phyloP scores from a whole-genome alignment of 2,329 filamentous ascomycete genomes.

The Trichoderma sp. region DNA sequence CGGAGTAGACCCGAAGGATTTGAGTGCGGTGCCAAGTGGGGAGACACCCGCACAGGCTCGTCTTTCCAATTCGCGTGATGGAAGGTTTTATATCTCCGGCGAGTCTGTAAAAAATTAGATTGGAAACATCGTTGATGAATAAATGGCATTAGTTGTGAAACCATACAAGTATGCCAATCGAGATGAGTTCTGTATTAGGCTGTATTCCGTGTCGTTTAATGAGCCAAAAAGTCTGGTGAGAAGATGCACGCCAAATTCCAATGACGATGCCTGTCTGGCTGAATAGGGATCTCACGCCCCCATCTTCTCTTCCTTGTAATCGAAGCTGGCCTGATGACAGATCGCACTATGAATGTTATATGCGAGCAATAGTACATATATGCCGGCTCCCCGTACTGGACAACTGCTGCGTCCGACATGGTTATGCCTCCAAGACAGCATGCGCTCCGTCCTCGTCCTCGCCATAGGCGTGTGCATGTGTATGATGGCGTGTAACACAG shows the following conservation, averaged over 20 bases:
- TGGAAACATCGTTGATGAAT: not conserved
- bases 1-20: constrained; percentile 19
- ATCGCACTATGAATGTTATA: constrained; percentile 23
- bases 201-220: not conserved
- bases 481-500: constrained; percentile 5
- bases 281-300: not conserved
- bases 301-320: not conserved
- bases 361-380: not conserved
- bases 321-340: constrained; percentile 19
- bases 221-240: not conserved
- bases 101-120: not conserved
- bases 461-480: not conserved
- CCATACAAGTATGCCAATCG: not conserved
- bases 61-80: constrained; percentile 9
- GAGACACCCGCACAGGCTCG: constrained; percentile 4
- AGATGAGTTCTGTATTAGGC: not conserved
- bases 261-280: not conserved
- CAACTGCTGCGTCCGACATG: not conserved
- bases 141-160: constrained; percentile 7
- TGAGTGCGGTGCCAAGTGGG: constrained; percentile 12
- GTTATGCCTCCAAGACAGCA: not conserved
- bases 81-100: not conserved
- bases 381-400: constrained; percentile 1
- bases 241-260: not conserved
- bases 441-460: not conserved